Conservation (phyloP, 371 early-diverging fungal genomes). For the Thermomucor indicae-seudaticae region DNA sequence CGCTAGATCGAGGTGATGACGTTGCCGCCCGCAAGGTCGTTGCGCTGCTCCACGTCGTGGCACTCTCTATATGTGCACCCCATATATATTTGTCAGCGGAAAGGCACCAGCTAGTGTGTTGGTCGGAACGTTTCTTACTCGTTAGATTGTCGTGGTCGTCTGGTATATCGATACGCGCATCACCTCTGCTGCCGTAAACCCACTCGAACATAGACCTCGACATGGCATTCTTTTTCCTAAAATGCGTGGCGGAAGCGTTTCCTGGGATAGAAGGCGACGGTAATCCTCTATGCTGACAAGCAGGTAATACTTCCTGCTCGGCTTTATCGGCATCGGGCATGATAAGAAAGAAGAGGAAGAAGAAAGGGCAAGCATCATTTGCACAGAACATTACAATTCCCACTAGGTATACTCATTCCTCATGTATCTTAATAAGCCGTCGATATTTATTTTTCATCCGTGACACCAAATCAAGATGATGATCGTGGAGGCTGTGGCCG, state of each 20-base stretch:
- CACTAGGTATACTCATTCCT: no score
- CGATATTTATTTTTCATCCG: neutral
- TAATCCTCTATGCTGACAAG: no score
- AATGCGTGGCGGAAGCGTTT: no score
- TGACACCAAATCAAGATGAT: neutral
- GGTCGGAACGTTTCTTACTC: neutral
- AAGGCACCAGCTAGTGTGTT: no score
- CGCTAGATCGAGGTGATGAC: no score
- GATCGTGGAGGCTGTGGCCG: slow-evolving; percentile 1
- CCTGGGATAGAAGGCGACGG: no score
- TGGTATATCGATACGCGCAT: slow-evolving; percentile 3
- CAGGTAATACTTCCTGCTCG: neutral
- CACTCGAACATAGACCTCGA: slow-evolving; percentile 30
- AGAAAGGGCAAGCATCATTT: neutral
- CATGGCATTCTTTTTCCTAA: slow-evolving; percentile 16
- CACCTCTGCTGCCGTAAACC: slow-evolving; percentile 5
- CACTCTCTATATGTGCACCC: no score
- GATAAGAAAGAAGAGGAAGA: neutral
- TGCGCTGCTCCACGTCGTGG: no score
- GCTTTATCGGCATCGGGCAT: neutral
- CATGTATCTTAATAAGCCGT: no score
- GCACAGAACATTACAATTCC: neutral
- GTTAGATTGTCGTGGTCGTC: neutral
- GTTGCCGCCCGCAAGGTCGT: no score
- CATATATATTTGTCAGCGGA: no score